A percentile compares a stretch with the other conserved stretches of the same genome.
phyloP scores from a whole-genome alignment of 305 asterid genomes.

The Plantago coronopus region DNA sequence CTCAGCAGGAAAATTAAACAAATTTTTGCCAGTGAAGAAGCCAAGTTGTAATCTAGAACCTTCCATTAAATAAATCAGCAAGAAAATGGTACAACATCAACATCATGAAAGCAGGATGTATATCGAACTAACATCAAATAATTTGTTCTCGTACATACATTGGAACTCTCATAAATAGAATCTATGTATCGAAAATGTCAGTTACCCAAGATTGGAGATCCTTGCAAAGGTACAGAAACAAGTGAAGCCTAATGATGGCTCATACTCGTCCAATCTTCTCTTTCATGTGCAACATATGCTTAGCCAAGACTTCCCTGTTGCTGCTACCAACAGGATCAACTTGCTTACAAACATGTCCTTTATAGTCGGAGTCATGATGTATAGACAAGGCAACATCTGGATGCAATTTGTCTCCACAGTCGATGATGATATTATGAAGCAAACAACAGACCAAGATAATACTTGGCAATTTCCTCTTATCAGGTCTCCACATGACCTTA shows the following conservation, averaged over 20 bases:
- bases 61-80: no score
- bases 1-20: no score
- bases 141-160: no score
- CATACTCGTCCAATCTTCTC: constrained; percentile 18
- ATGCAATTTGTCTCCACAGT: constrained; percentile 65
- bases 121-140: no score
- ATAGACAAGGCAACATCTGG: constrained; percentile 56
- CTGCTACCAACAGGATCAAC: constrained; percentile 47
- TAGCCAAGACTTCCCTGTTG: constrained; percentile 50
- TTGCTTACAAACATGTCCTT: constrained; percentile 59
- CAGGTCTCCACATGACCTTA: constrained; percentile 98
- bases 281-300: constrained; percentile 33
- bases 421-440: constrained; percentile 78
- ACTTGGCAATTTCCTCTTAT: constrained; percentile 80
- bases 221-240: not conserved
- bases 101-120: no score
- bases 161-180: no score
- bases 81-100: no score
- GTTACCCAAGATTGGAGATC: no score
- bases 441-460: constrained; percentile 81
- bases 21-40: no score
- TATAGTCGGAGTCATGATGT: constrained; percentile 64
- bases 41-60: no score
- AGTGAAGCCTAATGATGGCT: not conserved
- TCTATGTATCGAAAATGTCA: no score